Evolutionary conservation across 768 basidiomycete species (phyloP).

Genomic region (Termitomyces bulborhizus): DNA sequence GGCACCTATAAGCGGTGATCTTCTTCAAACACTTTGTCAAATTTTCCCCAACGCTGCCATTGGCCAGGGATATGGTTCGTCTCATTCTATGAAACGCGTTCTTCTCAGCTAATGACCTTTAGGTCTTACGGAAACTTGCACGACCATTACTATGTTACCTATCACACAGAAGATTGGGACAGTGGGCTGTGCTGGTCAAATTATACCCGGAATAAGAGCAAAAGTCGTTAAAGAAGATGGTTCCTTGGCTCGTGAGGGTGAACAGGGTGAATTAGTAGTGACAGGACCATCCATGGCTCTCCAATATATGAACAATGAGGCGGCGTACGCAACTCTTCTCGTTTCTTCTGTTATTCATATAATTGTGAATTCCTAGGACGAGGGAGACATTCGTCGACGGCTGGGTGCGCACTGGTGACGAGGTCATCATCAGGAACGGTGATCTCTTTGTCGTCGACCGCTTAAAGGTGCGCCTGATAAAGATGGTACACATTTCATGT

Average conservation of each 20-base stretch:
- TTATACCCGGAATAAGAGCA: slow-evolving; percentile 52
- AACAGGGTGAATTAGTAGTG: slow-evolving; percentile 58
- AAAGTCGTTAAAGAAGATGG: slow-evolving; percentile 57
- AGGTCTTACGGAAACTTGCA: slow-evolving; percentile 64
- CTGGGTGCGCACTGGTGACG: slow-evolving; percentile 69
- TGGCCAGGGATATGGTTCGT: slow-evolving; percentile 58
- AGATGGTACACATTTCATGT: neutral
- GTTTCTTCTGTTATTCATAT: neutral
- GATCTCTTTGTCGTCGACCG: slow-evolving; percentile 71
- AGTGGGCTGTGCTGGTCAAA: slow-evolving; percentile 50
- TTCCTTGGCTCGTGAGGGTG: slow-evolving; percentile 45
- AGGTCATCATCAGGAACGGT: slow-evolving; percentile 57
- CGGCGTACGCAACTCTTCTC: slow-evolving; percentile 41
- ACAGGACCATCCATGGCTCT: slow-evolving; percentile 55
- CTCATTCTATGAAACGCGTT: neutral
- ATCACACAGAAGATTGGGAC: slow-evolving; percentile 37
- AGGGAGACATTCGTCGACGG: slow-evolving; percentile 58
- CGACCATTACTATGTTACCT: slow-evolving; percentile 43
- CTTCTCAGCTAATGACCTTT: neutral
- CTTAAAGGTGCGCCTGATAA: slow-evolving; percentile 46
- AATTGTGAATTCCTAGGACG: slow-evolving; percentile 32
- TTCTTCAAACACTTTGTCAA: slow-evolving; percentile 37
- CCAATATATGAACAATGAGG: slow-evolving; percentile 49
- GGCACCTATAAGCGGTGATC: slow-evolving; percentile 55
- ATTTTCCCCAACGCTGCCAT: slow-evolving; percentile 54